Evolutionary conservation across 495 filamentous ascomycete species (phyloP).

Genomic region (Pyronema domesticum): DNA sequence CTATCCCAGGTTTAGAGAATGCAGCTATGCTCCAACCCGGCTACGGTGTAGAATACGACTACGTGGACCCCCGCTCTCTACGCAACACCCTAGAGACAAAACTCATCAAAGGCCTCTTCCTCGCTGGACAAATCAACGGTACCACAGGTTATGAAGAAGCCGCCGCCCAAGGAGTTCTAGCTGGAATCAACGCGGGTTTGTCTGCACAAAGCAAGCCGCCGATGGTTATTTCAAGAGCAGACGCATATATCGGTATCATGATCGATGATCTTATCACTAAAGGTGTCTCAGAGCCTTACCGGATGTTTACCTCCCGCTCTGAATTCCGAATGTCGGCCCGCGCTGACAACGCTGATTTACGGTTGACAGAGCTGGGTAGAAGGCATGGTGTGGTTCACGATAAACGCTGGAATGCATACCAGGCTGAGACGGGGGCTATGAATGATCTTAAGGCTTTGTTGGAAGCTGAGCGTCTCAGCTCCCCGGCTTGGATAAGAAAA

Average conservation of each 20-base stretch:
- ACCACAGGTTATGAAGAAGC: conserved; percentile 98
- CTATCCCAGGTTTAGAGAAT: conserved; percentile 71
- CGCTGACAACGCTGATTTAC: conserved; percentile 81
- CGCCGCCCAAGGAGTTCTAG: conserved; percentile 79
- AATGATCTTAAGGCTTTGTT: conserved; percentile 45
- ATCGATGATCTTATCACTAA: conserved; percentile 97
- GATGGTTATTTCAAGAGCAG: conserved; percentile 56
- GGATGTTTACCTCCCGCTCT: conserved; percentile 94
- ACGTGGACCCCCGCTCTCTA: conserved; percentile 81
- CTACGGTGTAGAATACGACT: conserved; percentile 97
- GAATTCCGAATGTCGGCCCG: conserved; percentile 87
- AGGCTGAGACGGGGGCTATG: conserved; percentile 42
- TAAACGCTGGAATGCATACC: conserved; percentile 55
- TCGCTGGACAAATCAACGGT: conserved; percentile 95
- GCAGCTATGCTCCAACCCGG: conserved; percentile 88
- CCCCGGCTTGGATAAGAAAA: conserved; percentile 44
- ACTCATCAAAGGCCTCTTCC: conserved; percentile 68
- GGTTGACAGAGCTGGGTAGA: conserved; percentile 65
- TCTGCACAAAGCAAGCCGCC: conserved; percentile 44
- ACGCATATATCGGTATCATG: conserved; percentile 97
- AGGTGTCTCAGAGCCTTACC: conserved; percentile 89
- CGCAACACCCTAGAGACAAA: conserved; percentile 85
- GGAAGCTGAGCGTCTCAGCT: conserved; percentile 32
- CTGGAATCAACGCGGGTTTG: conserved; percentile 82
- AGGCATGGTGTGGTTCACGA: conserved; percentile 61